Evolutionary conservation across 164 flowering plant species (phyloP), one percentile per base, ranked within the genome.

Genomic region (Berberis thunbergii): DNA sequence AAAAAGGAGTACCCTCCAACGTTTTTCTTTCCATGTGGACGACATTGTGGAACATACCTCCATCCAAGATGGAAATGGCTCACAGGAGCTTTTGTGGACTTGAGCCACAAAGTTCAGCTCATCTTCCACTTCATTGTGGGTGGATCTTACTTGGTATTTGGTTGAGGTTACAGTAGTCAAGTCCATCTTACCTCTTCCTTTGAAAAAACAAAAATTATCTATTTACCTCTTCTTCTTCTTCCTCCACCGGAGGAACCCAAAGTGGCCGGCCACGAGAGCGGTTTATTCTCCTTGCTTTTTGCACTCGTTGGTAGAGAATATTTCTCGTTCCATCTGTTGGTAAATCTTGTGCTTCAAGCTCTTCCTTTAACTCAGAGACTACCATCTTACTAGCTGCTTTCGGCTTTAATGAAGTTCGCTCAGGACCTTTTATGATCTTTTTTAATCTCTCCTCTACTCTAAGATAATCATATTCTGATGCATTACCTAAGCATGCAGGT

Each of bases 361-460:
- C 99, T 74, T 94, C 97, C 80, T 82, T 94, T 54, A 94, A 69
- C 71, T 94, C 95, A 49, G 93, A 77, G 45, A 91, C 96, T 59
- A 85, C 41, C 99, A 94, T 94, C 78, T 94, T 94, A 76, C 97
- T 94, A 52, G 99, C 99, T 70, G 99, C 99, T 83, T 94, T 94
- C 54, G 97, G 98, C 78, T 94, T 94, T 61, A 82, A 76, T 66
- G 77, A 75, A 74, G 74, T 87, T 72, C 78, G 86, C 45, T 84
- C 86, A 46, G 98, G 97, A 69, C 99, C 95, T 72, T 89, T 91
- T 41, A 88, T 73, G 56, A 89, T 80, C 66, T 91, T 88, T 77
- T 64, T 82, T 57, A 94, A 66, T 60, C 95, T 81, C 77, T 87
- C 96, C 80, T 62, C 87, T 11, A 91, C 97, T 74, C 93, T 78